phyloP scores from a whole-genome alignment of 2,329 filamentous ascomycete genomes.

The Xylogone sp. region DNA sequence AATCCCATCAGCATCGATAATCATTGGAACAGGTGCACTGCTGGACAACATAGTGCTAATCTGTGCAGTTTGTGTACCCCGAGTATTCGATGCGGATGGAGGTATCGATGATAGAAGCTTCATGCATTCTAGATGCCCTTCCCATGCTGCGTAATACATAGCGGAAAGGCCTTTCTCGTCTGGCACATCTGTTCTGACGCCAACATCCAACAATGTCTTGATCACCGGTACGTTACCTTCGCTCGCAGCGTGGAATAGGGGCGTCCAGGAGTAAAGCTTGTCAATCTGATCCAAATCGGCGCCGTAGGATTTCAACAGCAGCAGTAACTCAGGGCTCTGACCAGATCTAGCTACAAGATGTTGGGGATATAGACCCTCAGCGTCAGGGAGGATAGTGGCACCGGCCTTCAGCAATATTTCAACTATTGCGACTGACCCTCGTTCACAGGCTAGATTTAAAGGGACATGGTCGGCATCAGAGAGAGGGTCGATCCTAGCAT shows the following conservation, averaged over 20 bases:
- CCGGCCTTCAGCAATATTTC: constrained; percentile 77
- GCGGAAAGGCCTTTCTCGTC: constrained; percentile 93
- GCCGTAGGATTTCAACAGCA: constrained; percentile 78
- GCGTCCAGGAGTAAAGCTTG: constrained; percentile 96
- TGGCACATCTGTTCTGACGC: constrained; percentile 72
- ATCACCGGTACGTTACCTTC: constrained; percentile 92
- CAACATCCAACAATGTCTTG: constrained; percentile 73
- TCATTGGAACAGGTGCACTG: constrained; percentile 52
- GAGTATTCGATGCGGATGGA: constrained; percentile 4
- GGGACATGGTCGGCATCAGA: constrained; percentile 91
- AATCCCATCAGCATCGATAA: constrained; percentile 80
- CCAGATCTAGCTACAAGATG: constrained; percentile 91
- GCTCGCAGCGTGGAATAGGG: constrained; percentile 91
- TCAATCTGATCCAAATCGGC: constrained; percentile 90
- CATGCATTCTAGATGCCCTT: constrained; percentile 94
- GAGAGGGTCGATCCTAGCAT: constrained; percentile 80
- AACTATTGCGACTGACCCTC: constrained; percentile 81
- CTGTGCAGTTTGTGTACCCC: constrained; percentile 26
- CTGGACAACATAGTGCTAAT: constrained; percentile 25
- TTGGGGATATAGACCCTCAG: constrained; percentile 94
- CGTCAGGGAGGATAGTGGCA: constrained; percentile 84
- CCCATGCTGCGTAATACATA: constrained; percentile 98
- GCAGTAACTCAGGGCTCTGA: constrained; percentile 72
- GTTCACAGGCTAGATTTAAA: constrained; percentile 90
- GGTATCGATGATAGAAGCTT: constrained; percentile 64